phyloP scores from a whole-genome alignment of 2,329 filamentous ascomycete genomes.

The Fusarium sp. region DNA sequence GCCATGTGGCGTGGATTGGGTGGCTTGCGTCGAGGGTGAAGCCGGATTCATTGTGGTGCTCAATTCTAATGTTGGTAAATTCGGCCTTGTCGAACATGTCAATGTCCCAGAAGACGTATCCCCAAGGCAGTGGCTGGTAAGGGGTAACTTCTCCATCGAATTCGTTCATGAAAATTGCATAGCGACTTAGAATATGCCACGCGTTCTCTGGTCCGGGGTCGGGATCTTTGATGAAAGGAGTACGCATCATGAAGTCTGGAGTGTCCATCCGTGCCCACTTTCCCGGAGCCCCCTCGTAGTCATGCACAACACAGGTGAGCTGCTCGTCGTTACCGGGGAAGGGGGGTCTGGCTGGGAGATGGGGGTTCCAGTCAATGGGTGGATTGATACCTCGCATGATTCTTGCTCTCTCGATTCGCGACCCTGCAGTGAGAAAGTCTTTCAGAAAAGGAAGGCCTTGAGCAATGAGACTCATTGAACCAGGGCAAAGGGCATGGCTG shows the following conservation, averaged over 20 bases:
- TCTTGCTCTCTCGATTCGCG: background rate
- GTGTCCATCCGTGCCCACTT: background rate
- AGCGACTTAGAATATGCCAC: background rate
- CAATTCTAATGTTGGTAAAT: background rate
- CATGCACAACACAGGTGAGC: background rate
- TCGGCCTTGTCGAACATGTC: background rate
- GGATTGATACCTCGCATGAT: background rate
- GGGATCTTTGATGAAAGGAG: slow-evolving; percentile 8
- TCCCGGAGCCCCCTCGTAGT: background rate
- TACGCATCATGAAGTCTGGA: background rate
- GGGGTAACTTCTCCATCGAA: too few species aligned
- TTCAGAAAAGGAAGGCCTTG: background rate
- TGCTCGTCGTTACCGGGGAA: background rate
- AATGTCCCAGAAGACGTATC: slow-evolving; percentile 20
- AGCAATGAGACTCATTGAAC: background rate
- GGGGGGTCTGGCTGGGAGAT: background rate
- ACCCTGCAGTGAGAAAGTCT: background rate
- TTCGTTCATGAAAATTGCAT: background rate
- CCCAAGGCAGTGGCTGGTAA: background rate
- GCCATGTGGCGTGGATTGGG: background rate
- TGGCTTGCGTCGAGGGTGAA: background rate
- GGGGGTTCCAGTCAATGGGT: background rate
- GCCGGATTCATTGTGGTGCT: background rate
- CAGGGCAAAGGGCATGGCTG: background rate
- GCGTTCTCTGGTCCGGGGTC: slow-evolving; percentile 2